Evolutionary conservation across 2,329 filamentous ascomycete species (phyloP).

Genomic region (Exophiala aquamarina): DNA sequence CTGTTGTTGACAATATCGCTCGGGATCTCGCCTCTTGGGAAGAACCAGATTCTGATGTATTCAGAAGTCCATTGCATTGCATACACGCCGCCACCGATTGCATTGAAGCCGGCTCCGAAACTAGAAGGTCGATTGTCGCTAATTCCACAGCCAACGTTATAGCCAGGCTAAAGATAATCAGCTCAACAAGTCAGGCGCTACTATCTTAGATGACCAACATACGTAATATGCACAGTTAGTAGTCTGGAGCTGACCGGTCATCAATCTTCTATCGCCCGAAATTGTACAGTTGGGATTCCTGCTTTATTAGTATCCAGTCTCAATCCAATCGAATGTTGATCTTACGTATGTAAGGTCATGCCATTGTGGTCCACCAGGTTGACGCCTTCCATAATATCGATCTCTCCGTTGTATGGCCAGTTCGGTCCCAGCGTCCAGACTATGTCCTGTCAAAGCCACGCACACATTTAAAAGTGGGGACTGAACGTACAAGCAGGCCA

Average conservation of each 20-base stretch:
- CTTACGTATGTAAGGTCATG: constrained; percentile 62
- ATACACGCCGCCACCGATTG: constrained; percentile 63
- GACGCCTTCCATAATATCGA: constrained; percentile 72
- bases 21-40: constrained; percentile 41
- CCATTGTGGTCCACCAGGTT: constrained; percentile 56
- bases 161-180: constrained; percentile 23
- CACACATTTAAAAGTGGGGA: not conserved
- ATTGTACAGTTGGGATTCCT: constrained; percentile 26
- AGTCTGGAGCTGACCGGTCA: constrained; percentile 44
- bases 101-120: constrained; percentile 67
- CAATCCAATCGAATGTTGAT: not conserved
- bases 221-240: constrained; percentile 53
- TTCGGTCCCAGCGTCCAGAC: constrained; percentile 53
- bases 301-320: not conserved
- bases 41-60: constrained; percentile 50
- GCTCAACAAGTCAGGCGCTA: not conserved
- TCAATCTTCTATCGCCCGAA: constrained; percentile 28
- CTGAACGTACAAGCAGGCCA: constrained; percentile 36
- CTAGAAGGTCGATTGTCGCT: constrained; percentile 41
- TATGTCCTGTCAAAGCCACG: constrained; percentile 4
- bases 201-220: not conserved
- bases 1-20: constrained; percentile 40
- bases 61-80: constrained; percentile 56
- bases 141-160: constrained; percentile 56
- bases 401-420: constrained; percentile 66